Evolutionary conservation across 306 rosid species (phyloP), one percentile per base, ranked within the genome.

Genomic region (Inga leiocalycina): DNA sequence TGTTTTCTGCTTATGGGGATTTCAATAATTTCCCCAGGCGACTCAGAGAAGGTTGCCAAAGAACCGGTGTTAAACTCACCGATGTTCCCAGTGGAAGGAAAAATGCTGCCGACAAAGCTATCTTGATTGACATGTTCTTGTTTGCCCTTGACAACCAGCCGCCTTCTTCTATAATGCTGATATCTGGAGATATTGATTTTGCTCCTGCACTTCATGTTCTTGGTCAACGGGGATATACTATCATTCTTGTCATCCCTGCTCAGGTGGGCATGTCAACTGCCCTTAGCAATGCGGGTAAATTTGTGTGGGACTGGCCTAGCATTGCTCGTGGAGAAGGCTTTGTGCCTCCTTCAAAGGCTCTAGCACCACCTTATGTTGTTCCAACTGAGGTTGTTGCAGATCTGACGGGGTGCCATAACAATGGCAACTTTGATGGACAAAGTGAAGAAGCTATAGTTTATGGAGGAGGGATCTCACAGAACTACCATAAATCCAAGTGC

Each of bases 71-170:
- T 71, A 94, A 88, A 82, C 97, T 96, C 30, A 72, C 90, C 75
- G 98, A 96, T 76, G 98, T 96, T 84, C 99, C 99, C 46, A 96
- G 93, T 77, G 98, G 99, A 78, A 89, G 99, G 86, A 94, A 94
- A 84, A 98, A 94, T 86, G 97, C 98, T 79, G 98, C 99, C 10
- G 99, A 96, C 84, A 94, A 94, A 91, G 99, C 99, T 62, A 94
- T 96, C 84, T 85, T 96, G 88, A 93, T 92, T 39, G 98, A 96
- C 85, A 94, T 96, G 99, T 96, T 94, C 85, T 86, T 94, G 79
- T 96, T 96, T 94, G 97, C 98, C 82, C 97, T 96, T 30, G 98
- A 96, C 92, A 94, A 96, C 88, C 94, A 88, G 80, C 97, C 97
- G 32, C 98, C 98, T 0, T 92, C 98, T 45, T 91, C 94, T 62